Evolutionary conservation across 1,139 yeast genomes (phyloP).

Genomic region (Saccharomyces uvarum): DNA sequence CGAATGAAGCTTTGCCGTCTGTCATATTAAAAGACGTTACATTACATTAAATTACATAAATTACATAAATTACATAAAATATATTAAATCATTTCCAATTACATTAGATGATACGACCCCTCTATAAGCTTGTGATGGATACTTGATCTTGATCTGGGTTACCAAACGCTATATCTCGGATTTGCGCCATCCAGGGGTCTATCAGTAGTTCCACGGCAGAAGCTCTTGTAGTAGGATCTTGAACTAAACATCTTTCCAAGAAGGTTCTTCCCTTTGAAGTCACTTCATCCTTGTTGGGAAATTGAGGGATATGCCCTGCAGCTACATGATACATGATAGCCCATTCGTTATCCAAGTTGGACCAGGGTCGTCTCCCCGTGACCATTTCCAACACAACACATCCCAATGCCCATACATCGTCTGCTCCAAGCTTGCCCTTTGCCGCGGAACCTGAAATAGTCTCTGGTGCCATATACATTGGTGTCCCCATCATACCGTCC

Average conservation of each 20-base stretch:
- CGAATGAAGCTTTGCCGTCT: background rate
- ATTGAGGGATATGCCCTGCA: constrained; percentile 83
- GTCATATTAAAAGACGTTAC: background rate
- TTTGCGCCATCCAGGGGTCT: constrained; percentile 85
- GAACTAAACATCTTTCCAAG: constrained; percentile 67
- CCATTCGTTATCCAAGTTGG: constrained; percentile 92
- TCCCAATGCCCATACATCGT: constrained; percentile 79
- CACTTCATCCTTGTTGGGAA: constrained; percentile 73
- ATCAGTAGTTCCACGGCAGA: constrained; percentile 76
- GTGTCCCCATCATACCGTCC: constrained; percentile 76
- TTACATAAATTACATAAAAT: background rate
- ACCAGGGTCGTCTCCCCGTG: constrained; percentile 80
- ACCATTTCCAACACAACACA: constrained; percentile 80
- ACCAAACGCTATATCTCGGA: constrained; percentile 63
- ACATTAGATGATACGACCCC: background rate
- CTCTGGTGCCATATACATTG: constrained; percentile 99
- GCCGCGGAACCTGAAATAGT: constrained; percentile 70
- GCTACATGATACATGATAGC: constrained; percentile 98
- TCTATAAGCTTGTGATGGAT: constrained; percentile 1
- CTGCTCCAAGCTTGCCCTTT: constrained; percentile 60
- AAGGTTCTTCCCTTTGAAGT: constrained; percentile 67
- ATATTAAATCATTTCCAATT: background rate
- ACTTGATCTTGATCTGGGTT: constrained; percentile 10
- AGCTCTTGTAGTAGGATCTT: constrained; percentile 72
- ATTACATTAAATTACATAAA: background rate